Conservation (phyloP, 2,329 filamentous ascomycete species). For the Hortaea sp. region DNA sequence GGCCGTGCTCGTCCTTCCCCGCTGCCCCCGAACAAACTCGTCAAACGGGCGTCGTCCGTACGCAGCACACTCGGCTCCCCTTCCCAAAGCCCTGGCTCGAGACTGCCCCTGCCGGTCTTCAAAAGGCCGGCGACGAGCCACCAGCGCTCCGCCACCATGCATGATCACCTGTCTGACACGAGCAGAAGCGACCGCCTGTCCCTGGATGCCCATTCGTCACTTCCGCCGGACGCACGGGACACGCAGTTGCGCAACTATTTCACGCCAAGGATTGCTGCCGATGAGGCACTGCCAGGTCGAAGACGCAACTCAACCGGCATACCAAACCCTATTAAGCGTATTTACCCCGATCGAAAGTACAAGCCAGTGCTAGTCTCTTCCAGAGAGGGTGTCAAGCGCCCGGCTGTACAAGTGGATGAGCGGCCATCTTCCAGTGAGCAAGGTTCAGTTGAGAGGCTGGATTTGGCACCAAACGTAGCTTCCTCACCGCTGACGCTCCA, state of each 20-base stretch:
- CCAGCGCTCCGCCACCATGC: slow-evolving; percentile 61
- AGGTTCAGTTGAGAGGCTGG: slow-evolving; percentile 4
- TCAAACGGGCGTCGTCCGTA: slow-evolving; percentile 58
- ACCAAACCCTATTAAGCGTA: slow-evolving; percentile 27
- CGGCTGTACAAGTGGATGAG: slow-evolving; percentile 18
- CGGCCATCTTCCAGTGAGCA: slow-evolving; percentile 12
- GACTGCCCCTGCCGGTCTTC: slow-evolving; percentile 55
- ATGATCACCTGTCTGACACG: slow-evolving; percentile 24
- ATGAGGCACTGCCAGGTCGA: slow-evolving; percentile 7
- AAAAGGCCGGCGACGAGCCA: slow-evolving; percentile 70
- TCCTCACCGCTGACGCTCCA: slow-evolving; percentile 17
- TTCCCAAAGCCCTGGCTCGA: slow-evolving; percentile 43
- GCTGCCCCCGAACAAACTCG: slow-evolving; percentile 61
- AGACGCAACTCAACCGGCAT: slow-evolving; percentile 24
- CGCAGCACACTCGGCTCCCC: slow-evolving; percentile 37
- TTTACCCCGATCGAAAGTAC: slow-evolving; percentile 27
- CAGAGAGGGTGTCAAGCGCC: slow-evolving; percentile 14
- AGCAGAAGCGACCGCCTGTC: slow-evolving; percentile 8
- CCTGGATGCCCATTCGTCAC: slow-evolving; percentile 3
- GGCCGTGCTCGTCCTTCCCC: slow-evolving; percentile 26
- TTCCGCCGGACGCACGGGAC: slow-evolving; percentile 10
- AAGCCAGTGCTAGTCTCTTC: slow-evolving; percentile 23
- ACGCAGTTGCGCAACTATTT: slow-evolving; percentile 25
- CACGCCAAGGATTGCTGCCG: slow-evolving; percentile 18
- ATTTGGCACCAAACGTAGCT: slow-evolving; percentile 11